phyloP scores from a whole-genome alignment of 352 stramenopile genomes.

The Pythium dissimile region DNA sequence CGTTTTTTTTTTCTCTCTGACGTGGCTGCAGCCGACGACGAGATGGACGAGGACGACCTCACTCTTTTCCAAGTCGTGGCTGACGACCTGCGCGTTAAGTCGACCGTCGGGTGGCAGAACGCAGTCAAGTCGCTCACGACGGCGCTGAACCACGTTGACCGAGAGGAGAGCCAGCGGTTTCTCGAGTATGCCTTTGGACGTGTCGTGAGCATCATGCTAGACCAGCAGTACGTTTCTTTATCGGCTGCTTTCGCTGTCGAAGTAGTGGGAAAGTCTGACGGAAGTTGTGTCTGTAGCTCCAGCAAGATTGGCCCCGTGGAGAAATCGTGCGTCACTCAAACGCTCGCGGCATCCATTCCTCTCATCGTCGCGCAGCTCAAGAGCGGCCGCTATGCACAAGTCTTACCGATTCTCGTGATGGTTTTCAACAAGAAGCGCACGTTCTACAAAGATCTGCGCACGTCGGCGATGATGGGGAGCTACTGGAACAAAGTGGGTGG shows the following conservation, averaged over 20 bases:
- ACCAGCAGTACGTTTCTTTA: slow-evolving; percentile 76
- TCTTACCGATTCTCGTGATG: slow-evolving; percentile 71
- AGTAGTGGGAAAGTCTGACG: too few relatives aligned
- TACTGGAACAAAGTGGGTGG: slow-evolving; percentile 88
- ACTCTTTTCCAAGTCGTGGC: slow-evolving; percentile 82
- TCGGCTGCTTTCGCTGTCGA: not conserved
- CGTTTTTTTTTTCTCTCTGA: not conserved
- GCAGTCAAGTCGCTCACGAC: slow-evolving; percentile 82
- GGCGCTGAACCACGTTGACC: slow-evolving; percentile 64
- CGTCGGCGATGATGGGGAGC: slow-evolving; percentile 84
- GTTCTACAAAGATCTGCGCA: slow-evolving; percentile 87
- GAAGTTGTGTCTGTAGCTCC: slow-evolving; percentile 40
- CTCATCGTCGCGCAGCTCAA: slow-evolving; percentile 77
- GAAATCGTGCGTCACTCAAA: slow-evolving; percentile 84
- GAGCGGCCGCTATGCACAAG: slow-evolving; percentile 53
- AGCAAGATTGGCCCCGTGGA: slow-evolving; percentile 87
- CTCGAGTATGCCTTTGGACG: slow-evolving; percentile 73
- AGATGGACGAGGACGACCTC: slow-evolving; percentile 82
- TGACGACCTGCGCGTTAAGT: slow-evolving; percentile 84
- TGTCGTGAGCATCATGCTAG: slow-evolving; percentile 89
- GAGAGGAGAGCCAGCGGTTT: slow-evolving; percentile 70
- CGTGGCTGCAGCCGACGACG: slow-evolving; percentile 30
- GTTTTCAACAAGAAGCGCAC: slow-evolving; percentile 89
- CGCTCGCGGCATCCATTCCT: slow-evolving; percentile 57
- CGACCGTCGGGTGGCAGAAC: slow-evolving; percentile 89